Evolutionary conservation across 441 rosid genomes (phyloP).

Genomic region (Hura crepitans): DNA sequence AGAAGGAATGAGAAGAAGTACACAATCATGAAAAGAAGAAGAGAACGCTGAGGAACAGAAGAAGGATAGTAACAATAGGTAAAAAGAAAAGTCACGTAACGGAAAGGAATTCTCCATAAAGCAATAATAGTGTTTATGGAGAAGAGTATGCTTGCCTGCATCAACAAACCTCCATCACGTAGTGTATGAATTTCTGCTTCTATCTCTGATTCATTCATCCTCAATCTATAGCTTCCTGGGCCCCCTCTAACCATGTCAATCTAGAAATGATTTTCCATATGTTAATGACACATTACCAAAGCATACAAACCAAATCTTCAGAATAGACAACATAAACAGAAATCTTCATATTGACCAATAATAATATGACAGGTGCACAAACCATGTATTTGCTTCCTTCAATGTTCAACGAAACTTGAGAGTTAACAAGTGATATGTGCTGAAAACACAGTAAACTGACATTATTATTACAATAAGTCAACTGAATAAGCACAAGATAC

Average conservation of each 20-base stretch:
- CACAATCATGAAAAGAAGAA: conserved; percentile 3
- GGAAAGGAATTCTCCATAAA: background rate
- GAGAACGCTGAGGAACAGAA: background rate
- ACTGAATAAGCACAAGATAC: background rate
- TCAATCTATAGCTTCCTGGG: conserved; percentile 87
- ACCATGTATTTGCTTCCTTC: conserved; percentile 99
- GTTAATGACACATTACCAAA: conserved; percentile 24
- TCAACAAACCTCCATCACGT: conserved; percentile 98
- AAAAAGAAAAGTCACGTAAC: background rate
- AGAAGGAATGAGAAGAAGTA: no score
- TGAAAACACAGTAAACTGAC: conserved; percentile 38
- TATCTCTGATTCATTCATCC: conserved; percentile 85
- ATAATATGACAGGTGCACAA: conserved; percentile 28
- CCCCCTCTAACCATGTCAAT: conserved; percentile 96
- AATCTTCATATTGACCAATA: conserved; percentile 10
- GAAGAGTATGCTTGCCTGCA: conserved; percentile 77
- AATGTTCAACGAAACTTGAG: conserved; percentile 96
- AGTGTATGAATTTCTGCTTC: conserved; percentile 98
- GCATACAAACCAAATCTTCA: conserved; percentile 18
- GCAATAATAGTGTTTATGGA: conserved; percentile 5
- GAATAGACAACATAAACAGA: conserved; percentile 14
- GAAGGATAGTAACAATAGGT: background rate
- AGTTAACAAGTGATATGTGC: conserved; percentile 95
- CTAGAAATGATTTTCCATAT: conserved; percentile 39
- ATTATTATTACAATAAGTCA: conserved; percentile 24